Conservation (phyloP, 83 land plant genomes). For the Picea abies region DNA sequence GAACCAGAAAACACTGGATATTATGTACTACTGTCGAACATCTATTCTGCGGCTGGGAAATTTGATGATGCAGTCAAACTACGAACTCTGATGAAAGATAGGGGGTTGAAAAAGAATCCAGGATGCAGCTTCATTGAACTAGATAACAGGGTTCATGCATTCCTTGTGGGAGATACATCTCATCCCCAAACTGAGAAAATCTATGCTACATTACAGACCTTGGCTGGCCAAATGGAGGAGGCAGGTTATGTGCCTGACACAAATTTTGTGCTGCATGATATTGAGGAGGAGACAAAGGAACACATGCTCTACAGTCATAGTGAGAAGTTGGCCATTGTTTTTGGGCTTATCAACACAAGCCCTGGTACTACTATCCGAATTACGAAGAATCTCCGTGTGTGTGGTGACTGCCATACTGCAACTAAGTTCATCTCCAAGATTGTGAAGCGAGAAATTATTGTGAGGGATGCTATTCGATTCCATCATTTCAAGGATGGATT, state of each 20-base stretch:
- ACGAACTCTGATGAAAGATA: not conserved
- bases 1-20: not conserved
- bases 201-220: not conserved
- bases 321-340: not conserved
- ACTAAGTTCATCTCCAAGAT: conserved; percentile 5
- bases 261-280: conserved; percentile 1
- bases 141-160: not conserved
- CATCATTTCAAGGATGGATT: conserved; percentile 2
- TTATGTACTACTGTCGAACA: not conserved
- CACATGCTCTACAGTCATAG: not conserved
- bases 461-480: conserved; percentile 4
- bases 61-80: not conserved
- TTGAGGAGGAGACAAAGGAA: not conserved
- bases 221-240: conserved; percentile 7
- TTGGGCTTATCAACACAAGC: not conserved
- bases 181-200: conserved; percentile 7
- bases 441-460: not conserved
- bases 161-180: conserved; percentile 7
- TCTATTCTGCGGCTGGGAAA: not conserved
- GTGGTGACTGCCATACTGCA: conserved; percentile 12
- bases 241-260: not conserved
- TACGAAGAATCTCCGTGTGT: not conserved
- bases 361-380: conserved; percentile 9
- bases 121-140: conserved; percentile 8
- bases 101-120: not conserved